Base-by-base conservation (phyloP, 2,329 filamentous ascomycete species). In the Cercospora sesami region DNA sequence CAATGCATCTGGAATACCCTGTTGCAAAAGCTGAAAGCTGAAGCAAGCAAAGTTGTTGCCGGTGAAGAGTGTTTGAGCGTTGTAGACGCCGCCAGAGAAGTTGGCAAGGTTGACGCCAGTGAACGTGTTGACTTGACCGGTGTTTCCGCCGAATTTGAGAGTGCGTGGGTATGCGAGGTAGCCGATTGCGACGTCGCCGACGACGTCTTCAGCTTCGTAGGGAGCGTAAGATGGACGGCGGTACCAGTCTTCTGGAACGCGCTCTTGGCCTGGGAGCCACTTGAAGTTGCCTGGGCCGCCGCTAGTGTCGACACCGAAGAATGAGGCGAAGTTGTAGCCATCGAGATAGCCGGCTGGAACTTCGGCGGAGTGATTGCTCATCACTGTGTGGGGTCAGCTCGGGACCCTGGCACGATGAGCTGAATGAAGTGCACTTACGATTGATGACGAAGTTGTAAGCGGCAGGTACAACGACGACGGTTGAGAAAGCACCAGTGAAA, bases 41-140 rank as follows among this genome's bases (percentile, higher is more conserved):
- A 71, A 70, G 61, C 70, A 70, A n/a, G 63, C 70, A n/a, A 71
- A 66, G 39, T 71, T 71, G 63, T 71, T 61, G 9, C 69, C 69
- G 6, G 58, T 21, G 51, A 72, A 64, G 4, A 72, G 62, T 7
- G 53, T 68, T 6, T 72, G 66, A 5, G 74, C 69, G 68, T 82
- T 84, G 66, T 81, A 80, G 0, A 84, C 74, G 16, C 81, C 81
- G 7, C 75, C 75, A 14, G 79, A 80, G n/a, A 82, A 63, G 57
- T 80, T 72, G 12, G 64, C 69, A 9, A 79, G 67, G 65, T 80
- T 73, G 57, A 81, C 53, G 6, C 77, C 77, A n/a, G 73, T 72
- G 72, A 79, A 80, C 16, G 75, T 76, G 70, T 79, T 76, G 12
- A 72, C 67, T 5, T 69, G 74, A 9, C 75, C 76, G 6, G 65